Base-by-base conservation (phyloP, 1,284 basidiomycete species). In the Cryptococcus floricola region DNA sequence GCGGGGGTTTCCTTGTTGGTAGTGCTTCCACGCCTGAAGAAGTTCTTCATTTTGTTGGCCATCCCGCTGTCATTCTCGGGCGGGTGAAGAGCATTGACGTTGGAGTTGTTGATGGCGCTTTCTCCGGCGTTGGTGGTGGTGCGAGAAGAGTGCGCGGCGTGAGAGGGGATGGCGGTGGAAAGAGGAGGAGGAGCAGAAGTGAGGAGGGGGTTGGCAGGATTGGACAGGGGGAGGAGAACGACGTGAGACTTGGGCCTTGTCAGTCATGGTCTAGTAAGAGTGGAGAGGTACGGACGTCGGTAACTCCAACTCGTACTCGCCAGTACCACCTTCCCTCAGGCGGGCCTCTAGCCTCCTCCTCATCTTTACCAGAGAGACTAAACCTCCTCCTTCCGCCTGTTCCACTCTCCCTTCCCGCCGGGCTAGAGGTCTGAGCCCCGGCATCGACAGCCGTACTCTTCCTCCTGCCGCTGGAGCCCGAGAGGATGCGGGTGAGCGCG, bases 281-380 rank as follows among this genome's bases (percentile, higher is more conserved):
- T 31, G 34, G 13, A 38, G 18, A n/a, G 18, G 5, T 2, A 65
- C 71, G 67, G 58, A 74, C 73, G 14, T 69, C 65, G 10, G 57
- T 66, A 2, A 69, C 67, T 37, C 73, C 73, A 8, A 64, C 70
- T 37, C 67, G 69, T 34, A 69, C 69, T 37, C 71, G 60, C 73
- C 73, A 75, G 59, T 68, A 75, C 70, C 70, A 75, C 38, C 59
- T 68, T 1, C 72, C 72, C 43, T 64, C 63, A 16, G 23, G 52
- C 34, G 28, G 25, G 10, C 48, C 10, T 51, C 23, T 51, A 5
- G 48, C 53, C 9, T 50, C 61, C 16, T 58, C 61, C 4, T 54
- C 52, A 39, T 55, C 50, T 12, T 39, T 54, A 3, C 37, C 49
- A 14, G 47, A 53, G 19, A 62, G 54, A 31, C 56, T 56, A 48